A percentile compares a stretch with the other conserved stretches of the same genome.
Evolutionary conservation across 2,329 filamentous ascomycete species (phyloP).

Genomic region (Aspergillus puulaauensis): DNA sequence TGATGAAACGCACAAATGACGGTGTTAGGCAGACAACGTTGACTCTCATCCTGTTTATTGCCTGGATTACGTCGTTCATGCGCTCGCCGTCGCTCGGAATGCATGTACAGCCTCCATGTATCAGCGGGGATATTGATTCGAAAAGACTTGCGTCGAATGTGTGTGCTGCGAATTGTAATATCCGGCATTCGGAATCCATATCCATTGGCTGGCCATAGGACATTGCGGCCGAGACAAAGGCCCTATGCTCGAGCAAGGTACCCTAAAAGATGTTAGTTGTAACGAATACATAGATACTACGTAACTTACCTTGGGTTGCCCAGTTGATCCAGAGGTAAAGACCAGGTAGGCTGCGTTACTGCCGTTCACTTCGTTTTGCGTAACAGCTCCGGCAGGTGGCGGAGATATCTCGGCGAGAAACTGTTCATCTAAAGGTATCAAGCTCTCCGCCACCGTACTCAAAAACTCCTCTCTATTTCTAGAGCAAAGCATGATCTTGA

Average conservation of each 20-base stretch:
- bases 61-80: constrained; percentile 49
- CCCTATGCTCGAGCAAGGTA: constrained; percentile 62
- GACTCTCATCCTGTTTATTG: constrained; percentile 54
- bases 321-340: constrained; percentile 59
- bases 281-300: background rate
- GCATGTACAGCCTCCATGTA: constrained; percentile 59
- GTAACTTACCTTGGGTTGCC: constrained; percentile 49
- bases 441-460: constrained; percentile 20
- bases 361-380: constrained; percentile 25
- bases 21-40: constrained; percentile 61
- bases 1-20: constrained; percentile 53
- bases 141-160: constrained; percentile 57
- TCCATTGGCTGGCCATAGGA: constrained; percentile 52
- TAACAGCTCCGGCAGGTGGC: constrained; percentile 12
- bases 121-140: constrained; percentile 55
- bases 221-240: constrained; percentile 56
- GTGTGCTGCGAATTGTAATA: constrained; percentile 58
- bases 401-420: constrained; percentile 24
- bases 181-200: constrained; percentile 54
- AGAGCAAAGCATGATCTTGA: constrained; percentile 35
- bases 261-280: constrained; percentile 40
- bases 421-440: constrained; percentile 30
- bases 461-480: constrained; percentile 23
- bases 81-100: constrained; percentile 54
- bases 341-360: constrained; percentile 54